These are phyloP conservation scores for Chrysoporthe cubensis DNA, from an alignment of 2,329 filamentous ascomycete genomes.

Conservation along the genomic window DNA sequence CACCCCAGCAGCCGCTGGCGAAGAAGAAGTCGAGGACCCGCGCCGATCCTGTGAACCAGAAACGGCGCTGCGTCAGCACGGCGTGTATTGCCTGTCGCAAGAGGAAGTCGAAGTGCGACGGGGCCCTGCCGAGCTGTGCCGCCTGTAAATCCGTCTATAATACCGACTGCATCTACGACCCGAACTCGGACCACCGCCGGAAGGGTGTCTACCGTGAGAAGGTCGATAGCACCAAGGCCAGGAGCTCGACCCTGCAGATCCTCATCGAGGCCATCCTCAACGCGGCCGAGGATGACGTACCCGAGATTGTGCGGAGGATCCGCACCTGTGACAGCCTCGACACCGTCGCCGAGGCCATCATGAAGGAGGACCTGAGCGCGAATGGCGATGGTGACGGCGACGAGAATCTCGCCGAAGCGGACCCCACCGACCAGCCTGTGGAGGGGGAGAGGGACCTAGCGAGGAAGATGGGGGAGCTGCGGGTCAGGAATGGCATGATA, in stretches of 20 bases:
- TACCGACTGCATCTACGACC: slow-evolving; percentile 91
- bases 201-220: slow-evolving; percentile 98
- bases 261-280: slow-evolving; percentile 92
- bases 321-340: slow-evolving; percentile 78
- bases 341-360: slow-evolving; percentile 56
- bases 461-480: slow-evolving; percentile 89
- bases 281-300: slow-evolving; percentile 83
- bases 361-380: slow-evolving; percentile 44
- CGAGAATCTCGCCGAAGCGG: slow-evolving; percentile 45
- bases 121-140: slow-evolving; percentile 86
- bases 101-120: slow-evolving; percentile 88
- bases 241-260: slow-evolving; percentile 86
- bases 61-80: slow-evolving; percentile 81
- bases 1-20: slow-evolving; percentile 29
- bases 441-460: slow-evolving; percentile 79
- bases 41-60: slow-evolving; percentile 55
- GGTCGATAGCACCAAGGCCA: slow-evolving; percentile 83
- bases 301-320: slow-evolving; percentile 80
- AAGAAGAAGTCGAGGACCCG: slow-evolving; percentile 58
- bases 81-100: slow-evolving; percentile 80
- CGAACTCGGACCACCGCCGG: slow-evolving; percentile 91
- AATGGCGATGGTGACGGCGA: slow-evolving; percentile 44
- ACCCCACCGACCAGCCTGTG: slow-evolving; percentile 45
- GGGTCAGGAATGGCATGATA: slow-evolving; percentile 83
- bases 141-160: slow-evolving; percentile 95